Conservation (phyloP, 2,329 filamentous ascomycete species). For the Aspergillus luchuensis region DNA sequence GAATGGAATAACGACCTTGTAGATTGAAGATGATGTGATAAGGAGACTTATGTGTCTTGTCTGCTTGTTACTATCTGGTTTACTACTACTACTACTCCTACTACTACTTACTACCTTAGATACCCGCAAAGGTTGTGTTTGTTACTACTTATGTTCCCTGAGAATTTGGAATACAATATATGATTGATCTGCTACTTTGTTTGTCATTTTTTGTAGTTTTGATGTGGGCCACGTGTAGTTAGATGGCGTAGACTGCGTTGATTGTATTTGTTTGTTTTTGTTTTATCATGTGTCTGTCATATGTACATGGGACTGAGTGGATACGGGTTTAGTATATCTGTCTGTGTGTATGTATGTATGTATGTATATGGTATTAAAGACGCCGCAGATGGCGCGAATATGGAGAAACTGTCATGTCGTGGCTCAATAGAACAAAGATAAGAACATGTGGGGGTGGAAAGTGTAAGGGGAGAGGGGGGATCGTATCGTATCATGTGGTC, state of each 20-base stretch:
- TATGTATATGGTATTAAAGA: not conserved
- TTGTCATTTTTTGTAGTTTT: too few species aligned
- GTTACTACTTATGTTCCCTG: not conserved
- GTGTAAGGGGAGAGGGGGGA: not conserved
- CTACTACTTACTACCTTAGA: conserved; percentile 8
- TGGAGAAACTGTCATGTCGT: not conserved
- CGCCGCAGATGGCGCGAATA: not conserved
- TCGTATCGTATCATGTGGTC: conserved; percentile 14
- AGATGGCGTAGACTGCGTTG: not conserved
- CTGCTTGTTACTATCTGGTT: not conserved
- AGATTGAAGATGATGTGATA: conserved; percentile 25
- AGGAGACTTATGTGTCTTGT: not conserved
- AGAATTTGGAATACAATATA: not conserved
- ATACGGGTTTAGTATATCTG: too few species aligned
- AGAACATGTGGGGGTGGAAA: not conserved
- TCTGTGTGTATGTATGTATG: too few species aligned
- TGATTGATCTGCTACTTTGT: not conserved
- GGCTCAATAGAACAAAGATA: not conserved
- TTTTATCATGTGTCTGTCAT: not conserved
- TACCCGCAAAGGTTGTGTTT: conserved; percentile 25
- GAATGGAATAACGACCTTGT: too few species aligned
- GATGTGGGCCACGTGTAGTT: too few species aligned
- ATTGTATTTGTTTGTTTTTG: too few species aligned
- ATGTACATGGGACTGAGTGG: not conserved
- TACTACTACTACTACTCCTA: not conserved